Evolutionary conservation across 345 rosid genomes (phyloP).

Genomic region (Passiflora organensis): DNA sequence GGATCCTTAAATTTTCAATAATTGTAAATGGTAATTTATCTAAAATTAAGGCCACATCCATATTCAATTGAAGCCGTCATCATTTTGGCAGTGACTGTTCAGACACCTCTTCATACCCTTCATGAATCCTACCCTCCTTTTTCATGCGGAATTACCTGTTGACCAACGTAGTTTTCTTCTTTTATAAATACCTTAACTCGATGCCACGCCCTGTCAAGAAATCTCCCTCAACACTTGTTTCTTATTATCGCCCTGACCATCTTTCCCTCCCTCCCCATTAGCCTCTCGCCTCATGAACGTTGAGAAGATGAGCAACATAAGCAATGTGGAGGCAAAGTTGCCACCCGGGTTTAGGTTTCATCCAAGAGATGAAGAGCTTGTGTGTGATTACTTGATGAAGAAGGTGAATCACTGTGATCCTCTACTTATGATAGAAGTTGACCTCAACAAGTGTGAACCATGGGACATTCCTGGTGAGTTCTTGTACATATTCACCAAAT

Average conservation of each 20-base stretch:
- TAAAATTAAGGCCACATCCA: too few species aligned
- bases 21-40: too few species aligned
- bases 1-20: too few species aligned
- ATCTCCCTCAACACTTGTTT: neutral
- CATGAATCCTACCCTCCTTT: neutral
- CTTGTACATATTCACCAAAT: neutral
- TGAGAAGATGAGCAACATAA: slow-evolving; percentile 22
- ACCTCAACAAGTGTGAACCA: slow-evolving; percentile 93
- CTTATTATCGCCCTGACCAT: neutral
- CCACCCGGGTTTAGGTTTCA: slow-evolving; percentile 94
- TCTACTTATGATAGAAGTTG: slow-evolving; percentile 60
- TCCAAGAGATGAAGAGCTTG: slow-evolving; percentile 85
- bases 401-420: slow-evolving; percentile 33
- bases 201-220: neutral
- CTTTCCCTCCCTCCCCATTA: neutral
- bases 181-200: slow-evolving; percentile 1
- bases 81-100: neutral
- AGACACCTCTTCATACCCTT: neutral
- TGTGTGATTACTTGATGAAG: slow-evolving; percentile 74
- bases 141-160: slow-evolving; percentile 5
- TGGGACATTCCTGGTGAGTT: slow-evolving; percentile 89
- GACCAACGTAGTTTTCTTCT: neutral
- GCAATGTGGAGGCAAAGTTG: slow-evolving; percentile 41
- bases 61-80: neutral
- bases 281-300: neutral